phyloP scores from a whole-genome alignment of 1,139 yeast genomes.

The Hansenula sp. region DNA sequence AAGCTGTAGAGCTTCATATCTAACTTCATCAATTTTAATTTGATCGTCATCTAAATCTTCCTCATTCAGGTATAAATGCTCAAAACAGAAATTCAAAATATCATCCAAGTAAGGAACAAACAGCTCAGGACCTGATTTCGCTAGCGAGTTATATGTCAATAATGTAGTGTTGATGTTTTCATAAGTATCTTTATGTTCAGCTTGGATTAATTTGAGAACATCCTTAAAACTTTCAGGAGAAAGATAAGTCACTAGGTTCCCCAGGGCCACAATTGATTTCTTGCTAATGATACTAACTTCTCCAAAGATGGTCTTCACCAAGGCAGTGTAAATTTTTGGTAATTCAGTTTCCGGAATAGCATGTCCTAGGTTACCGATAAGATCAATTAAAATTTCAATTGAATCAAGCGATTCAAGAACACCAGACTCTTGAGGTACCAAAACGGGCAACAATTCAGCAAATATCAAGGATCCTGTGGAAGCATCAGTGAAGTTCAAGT shows the following conservation, averaged over 20 bases:
- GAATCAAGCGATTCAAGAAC: constrained; percentile 46
- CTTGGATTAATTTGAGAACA: constrained; percentile 10
- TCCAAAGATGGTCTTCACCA: constrained; percentile 38
- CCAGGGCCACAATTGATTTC: constrained; percentile 54
- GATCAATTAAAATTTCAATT: constrained; percentile 60
- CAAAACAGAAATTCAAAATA: constrained; percentile 24
- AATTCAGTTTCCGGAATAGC: constrained; percentile 37
- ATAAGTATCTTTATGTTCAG: constrained; percentile 8
- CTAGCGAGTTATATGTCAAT: constrained; percentile 25
- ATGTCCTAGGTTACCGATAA: constrained; percentile 52
- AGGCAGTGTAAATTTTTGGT: constrained; percentile 30
- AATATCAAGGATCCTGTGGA: constrained; percentile 31
- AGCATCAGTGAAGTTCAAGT: constrained; percentile 23
- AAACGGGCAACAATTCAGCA: constrained; percentile 28
- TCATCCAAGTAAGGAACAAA: constrained; percentile 13
- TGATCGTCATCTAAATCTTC: constrained; percentile 28
- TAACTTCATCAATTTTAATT: constrained; percentile 43
- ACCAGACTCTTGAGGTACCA: constrained; percentile 25
- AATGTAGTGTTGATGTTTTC: constrained; percentile 22
- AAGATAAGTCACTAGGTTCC: constrained; percentile 39
- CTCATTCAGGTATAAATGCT: constrained; percentile 28
- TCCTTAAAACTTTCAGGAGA: constrained; percentile 10
- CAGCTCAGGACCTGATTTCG: constrained; percentile 20
- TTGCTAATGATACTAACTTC: constrained; percentile 48
- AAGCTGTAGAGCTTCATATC: constrained; percentile 45